Percentiles rank a stretch among this genome's conserved stretches.
Evolutionary conservation across 1,139 yeast genomes (phyloP).

Genomic region (Kodamaea fungicola): DNA sequence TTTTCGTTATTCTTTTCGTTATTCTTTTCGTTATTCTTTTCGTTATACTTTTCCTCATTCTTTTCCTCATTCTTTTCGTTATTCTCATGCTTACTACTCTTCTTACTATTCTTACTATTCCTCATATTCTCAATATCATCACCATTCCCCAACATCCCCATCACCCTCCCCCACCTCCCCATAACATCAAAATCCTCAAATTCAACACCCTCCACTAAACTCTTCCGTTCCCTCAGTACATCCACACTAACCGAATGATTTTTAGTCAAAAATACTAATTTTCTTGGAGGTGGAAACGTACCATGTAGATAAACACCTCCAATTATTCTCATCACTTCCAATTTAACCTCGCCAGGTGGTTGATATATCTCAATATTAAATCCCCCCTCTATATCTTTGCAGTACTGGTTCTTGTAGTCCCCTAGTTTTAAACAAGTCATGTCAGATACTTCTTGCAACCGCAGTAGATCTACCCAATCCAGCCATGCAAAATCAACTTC

Average conservation of each 20-base stretch:
- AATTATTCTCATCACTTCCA: no score
- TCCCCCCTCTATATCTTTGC: slow-evolving; percentile 10
- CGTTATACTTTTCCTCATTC: no score
- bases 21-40: no score
- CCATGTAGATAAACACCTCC: no score
- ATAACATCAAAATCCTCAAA: slow-evolving; percentile 13
- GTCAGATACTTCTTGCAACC: not conserved
- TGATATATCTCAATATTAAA: slow-evolving; percentile 27
- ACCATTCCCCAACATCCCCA: no score
- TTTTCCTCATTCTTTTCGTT: no score
- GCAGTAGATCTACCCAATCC: slow-evolving; percentile 39
- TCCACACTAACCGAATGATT: slow-evolving; percentile 2
- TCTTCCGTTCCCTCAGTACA: not conserved
- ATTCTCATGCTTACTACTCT: no score
- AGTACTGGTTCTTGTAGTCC: slow-evolving; percentile 20
- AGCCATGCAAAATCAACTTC: slow-evolving; percentile 38
- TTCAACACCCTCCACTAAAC: not conserved
- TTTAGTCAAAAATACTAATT: slow-evolving; percentile 17
- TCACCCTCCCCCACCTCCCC: not conserved
- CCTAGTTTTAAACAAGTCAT: no score
- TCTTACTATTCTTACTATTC: slow-evolving; percentile 1
- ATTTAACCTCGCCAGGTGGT: slow-evolving; percentile 20
- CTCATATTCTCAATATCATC: no score
- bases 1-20: no score
- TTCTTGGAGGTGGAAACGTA: slow-evolving; percentile 15